These are phyloP conservation scores for Dipteronia dyeriana DNA, from an alignment of 345 rosid genomes.

Conservation along the genomic window DNA sequence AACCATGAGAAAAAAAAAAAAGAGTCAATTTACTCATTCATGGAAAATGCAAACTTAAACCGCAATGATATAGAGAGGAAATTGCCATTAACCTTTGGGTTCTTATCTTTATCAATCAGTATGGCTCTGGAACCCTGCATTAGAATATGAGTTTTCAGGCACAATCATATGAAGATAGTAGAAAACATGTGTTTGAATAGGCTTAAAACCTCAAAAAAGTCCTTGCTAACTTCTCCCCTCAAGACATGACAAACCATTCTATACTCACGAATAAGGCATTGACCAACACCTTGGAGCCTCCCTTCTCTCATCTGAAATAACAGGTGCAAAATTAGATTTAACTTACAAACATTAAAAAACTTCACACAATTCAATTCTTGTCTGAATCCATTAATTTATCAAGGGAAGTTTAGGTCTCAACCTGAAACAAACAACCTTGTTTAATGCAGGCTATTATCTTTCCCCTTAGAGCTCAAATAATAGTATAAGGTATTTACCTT, in stretches of 20 bases:
- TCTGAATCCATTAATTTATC: neutral
- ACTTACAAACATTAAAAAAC: neutral
- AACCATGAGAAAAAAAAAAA: neutral
- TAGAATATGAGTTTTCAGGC: neutral
- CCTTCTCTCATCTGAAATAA: conserved; percentile 83
- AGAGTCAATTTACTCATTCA: neutral
- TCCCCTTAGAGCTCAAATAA: neutral
- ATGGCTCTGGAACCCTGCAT: conserved; percentile 95
- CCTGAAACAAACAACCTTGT: neutral
- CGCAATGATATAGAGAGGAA: conserved; percentile 2
- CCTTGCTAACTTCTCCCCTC: conserved; percentile 81
- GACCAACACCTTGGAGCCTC: conserved; percentile 80
- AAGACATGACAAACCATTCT: conserved; percentile 86
- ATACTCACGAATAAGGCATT: conserved; percentile 76
- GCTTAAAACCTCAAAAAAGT: conserved; percentile 73
- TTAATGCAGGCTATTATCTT: neutral
- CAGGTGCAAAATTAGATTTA: conserved; percentile 21
- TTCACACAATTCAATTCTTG: neutral
- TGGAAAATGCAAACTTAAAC: neutral
- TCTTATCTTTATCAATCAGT: conserved; percentile 79
- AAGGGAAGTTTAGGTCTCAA: neutral
- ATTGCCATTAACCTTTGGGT: conserved; percentile 60
- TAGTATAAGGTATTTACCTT: neutral
- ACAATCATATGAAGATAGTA: neutral
- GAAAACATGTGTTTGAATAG: neutral